These are phyloP conservation scores for Colletotrichum lindemuthianum DNA, from an alignment of 2,329 filamentous ascomycete species.

Conservation along the genomic window DNA sequence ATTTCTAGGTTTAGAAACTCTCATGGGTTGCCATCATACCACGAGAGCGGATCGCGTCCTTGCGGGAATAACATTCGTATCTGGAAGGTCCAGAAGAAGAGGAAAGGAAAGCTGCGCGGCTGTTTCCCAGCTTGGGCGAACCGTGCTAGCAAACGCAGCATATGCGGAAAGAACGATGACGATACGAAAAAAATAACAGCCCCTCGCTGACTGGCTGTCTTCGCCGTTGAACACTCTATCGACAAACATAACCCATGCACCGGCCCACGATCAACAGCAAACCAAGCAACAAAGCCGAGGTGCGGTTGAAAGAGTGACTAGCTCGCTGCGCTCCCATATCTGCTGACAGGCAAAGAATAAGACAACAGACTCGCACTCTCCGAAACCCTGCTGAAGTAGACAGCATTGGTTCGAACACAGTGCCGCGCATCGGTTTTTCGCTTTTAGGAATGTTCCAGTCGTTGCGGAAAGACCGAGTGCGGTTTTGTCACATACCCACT, in stretches of 20 bases:
- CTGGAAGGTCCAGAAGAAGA: too few relatives aligned
- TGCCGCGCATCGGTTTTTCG: slow-evolving; percentile 19
- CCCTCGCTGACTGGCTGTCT: not conserved
- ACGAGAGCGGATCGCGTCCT: too few relatives aligned
- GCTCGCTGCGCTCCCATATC: slow-evolving; percentile 33
- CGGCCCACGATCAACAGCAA: not conserved
- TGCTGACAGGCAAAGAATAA: slow-evolving; percentile 26
- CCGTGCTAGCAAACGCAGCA: slow-evolving; percentile 2
- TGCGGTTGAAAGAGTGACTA: slow-evolving; percentile 34
- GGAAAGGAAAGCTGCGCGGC: not conserved
- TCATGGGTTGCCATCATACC: too few relatives aligned
- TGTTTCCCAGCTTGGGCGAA: not conserved
- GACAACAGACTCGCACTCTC: slow-evolving; percentile 10
- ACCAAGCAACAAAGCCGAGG: not conserved
- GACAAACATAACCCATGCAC: too few relatives aligned
- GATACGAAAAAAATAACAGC: not conserved
- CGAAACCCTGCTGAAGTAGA: not conserved
- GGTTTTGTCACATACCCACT: too few relatives aligned
- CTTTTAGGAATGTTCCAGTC: not conserved
- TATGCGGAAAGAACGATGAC: slow-evolving; percentile 1
- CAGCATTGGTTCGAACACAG: slow-evolving; percentile 34
- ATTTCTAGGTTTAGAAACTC: too few relatives aligned
- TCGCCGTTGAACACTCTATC: too few relatives aligned
- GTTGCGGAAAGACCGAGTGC: too few relatives aligned
- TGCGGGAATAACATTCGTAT: too few relatives aligned